Base-by-base conservation (phyloP, 768 basidiomycete genomes). In the Suillus tomentosus region DNA sequence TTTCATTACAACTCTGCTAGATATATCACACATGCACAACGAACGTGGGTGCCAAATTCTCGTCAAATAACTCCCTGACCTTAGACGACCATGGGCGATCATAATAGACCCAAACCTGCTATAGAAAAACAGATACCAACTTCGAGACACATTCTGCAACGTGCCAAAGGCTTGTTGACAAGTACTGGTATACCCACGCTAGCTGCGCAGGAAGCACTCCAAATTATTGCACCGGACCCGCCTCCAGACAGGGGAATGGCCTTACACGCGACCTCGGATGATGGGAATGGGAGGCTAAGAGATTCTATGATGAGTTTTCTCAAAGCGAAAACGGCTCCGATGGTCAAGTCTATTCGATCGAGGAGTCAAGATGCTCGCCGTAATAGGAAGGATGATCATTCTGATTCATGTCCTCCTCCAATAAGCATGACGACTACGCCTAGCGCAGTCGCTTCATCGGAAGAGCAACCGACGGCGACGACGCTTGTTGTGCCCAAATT, bases 121-220 rank as follows among this genome's bases (percentile, higher is more conserved):
- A 27, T 39, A 34, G 53, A 65, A 45, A 27, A 17, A 40, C 61
- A 61, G 60, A 55, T 58, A 22, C 42, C 60, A n/a, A 27, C 51
- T 47, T 65, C 72, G 17, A 64, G 43, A 39, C 75, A 73, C 17
- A 64, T 73, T 37, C 69, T 83, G 5, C 77, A 72, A 57, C 75
- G 82, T n/a, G 81, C 81, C 2, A 74, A 73, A 14, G 76, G 72
- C 60, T 65, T 82, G 54, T 64, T 76, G 43, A 72, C 73, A n/a
- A 73, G 71, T 65, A 74, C 73, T 24, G 70, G 72, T 45, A 72
- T 74, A 36, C 72, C 70, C 36, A 66, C 68, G 5, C 60, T 11
- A 14, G 61, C 24, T 34, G 24, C 57, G 40, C 48, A 34, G 42
- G 67, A 70, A 27, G 58, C 55, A 22, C 22, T 64, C 14, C 31